Conservation (phyloP, 1,284 basidiomycete genomes). For the Boletus putidus region DNA sequence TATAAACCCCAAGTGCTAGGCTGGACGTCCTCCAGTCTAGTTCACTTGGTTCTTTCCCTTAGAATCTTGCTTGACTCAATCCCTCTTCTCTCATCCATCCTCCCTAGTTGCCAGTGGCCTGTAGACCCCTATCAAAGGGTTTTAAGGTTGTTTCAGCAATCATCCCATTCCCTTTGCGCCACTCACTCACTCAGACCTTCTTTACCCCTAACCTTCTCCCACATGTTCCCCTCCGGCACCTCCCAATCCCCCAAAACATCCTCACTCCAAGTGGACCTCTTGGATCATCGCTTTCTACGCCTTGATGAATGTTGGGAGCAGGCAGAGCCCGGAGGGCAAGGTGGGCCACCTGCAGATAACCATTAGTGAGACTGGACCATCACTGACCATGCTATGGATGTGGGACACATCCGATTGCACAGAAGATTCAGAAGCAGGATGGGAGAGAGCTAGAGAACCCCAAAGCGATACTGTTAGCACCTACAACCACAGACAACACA, state of each 20-base stretch:
- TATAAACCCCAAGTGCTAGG: too few species aligned
- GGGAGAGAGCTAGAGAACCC: conserved; percentile 31
- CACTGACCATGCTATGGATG: conserved; percentile 11
- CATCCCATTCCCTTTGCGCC: too few species aligned
- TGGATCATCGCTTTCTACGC: conserved; percentile 50
- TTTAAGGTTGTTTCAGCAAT: too few species aligned
- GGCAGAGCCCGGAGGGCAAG: conserved; percentile 70
- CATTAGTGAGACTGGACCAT: conserved; percentile 60
- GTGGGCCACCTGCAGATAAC: conserved; percentile 71
- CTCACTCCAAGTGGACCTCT: conserved; percentile 66
- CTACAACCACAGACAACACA: neutral
- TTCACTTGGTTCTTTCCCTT: too few species aligned
- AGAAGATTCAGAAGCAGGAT: conserved; percentile 35
- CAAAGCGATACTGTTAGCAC: neutral
- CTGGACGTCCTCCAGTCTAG: too few species aligned
- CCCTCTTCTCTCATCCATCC: too few species aligned
- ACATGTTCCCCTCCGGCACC: conserved; percentile 31
- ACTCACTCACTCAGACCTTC: too few species aligned
- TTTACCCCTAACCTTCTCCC: too few species aligned
- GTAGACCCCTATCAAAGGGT: too few species aligned
- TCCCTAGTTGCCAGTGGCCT: too few species aligned
- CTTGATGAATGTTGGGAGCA: conserved; percentile 70
- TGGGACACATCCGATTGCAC: neutral
- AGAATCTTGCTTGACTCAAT: too few species aligned
- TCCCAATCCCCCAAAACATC: conserved; percentile 49